phyloP scores from a whole-genome alignment of 202 grass and related monocot genomes.

The Schoenoplectus tabernaemontani region DNA sequence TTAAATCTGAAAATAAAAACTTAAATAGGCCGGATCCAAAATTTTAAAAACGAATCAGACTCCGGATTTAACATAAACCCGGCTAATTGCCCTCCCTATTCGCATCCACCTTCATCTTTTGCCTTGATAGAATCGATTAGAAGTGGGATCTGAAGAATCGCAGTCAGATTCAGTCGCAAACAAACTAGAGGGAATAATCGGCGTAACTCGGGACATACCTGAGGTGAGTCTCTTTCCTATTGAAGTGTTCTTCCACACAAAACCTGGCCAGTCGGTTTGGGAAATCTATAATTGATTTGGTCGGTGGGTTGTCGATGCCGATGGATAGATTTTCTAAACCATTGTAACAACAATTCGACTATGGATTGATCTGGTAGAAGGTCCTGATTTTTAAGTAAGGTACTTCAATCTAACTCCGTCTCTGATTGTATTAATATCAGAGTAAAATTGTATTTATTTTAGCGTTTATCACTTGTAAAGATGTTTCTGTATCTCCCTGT shows the following conservation, averaged over 20 bases:
- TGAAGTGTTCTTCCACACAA: background rate
- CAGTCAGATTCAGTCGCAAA: background rate
- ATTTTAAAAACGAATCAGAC: too few relatives aligned
- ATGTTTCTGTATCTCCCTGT: background rate
- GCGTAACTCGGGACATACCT: background rate
- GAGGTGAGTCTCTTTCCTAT: background rate
- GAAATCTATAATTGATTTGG: background rate
- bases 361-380: background rate
- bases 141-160: background rate
- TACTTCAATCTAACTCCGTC: background rate
- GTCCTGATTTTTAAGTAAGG: background rate
- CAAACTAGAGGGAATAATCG: background rate
- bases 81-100: too few relatives aligned
- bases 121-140: background rate
- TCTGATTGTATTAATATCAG: background rate
- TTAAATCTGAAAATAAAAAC: too few relatives aligned
- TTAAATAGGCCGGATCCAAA: too few relatives aligned
- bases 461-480: too few relatives aligned
- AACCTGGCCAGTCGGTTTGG: background rate
- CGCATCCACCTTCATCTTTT: background rate
- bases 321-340: background rate
- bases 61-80: too few relatives aligned
- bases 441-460: background rate
- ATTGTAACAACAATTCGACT: background rate
- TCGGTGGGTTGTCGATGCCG: background rate